Conservation (phyloP, 495 filamentous ascomycete species). For the Lasiosphaeriaceae sp. region DNA sequence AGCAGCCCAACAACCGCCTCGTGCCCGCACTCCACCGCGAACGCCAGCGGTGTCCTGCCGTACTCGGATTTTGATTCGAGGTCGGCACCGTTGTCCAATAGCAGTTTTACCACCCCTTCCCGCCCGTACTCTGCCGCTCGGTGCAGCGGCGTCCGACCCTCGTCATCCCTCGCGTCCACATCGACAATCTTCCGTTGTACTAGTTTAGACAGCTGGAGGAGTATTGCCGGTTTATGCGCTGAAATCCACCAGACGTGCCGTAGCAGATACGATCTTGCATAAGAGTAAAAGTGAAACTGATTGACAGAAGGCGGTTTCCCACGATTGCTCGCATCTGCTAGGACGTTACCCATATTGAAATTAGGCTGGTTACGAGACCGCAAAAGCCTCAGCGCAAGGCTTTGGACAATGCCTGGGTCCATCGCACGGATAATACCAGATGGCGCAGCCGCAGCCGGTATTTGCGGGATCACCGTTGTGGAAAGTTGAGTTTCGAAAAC, state of each 20-base stretch:
- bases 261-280: slow-evolving; percentile 25
- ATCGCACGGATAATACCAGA: slow-evolving; percentile 27
- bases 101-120: background rate
- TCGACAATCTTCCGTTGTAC: background rate
- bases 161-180: background rate
- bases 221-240: slow-evolving; percentile 4
- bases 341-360: slow-evolving; percentile 26
- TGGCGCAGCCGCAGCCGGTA: slow-evolving; percentile 7
- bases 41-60: background rate
- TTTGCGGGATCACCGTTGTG: slow-evolving; percentile 1
- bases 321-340: slow-evolving; percentile 17
- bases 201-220: slow-evolving; percentile 6
- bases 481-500: slow-evolving; percentile 6
- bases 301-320: slow-evolving; percentile 12
- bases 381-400: slow-evolving; percentile 26
- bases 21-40: background rate
- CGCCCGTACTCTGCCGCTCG: background rate
- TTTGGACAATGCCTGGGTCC: slow-evolving; percentile 20
- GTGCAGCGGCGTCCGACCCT: background rate
- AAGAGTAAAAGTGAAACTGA: slow-evolving; percentile 22
- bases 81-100: background rate
- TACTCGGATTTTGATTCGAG: background rate
- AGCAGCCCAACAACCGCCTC: background rate
- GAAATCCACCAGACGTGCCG: slow-evolving; percentile 13
- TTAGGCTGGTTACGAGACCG: slow-evolving; percentile 22